Percentiles rank a stretch among this genome's conserved stretches.
Evolutionary conservation across 2,329 filamentous ascomycete species (phyloP).

Genomic region (Chalara sp.): DNA sequence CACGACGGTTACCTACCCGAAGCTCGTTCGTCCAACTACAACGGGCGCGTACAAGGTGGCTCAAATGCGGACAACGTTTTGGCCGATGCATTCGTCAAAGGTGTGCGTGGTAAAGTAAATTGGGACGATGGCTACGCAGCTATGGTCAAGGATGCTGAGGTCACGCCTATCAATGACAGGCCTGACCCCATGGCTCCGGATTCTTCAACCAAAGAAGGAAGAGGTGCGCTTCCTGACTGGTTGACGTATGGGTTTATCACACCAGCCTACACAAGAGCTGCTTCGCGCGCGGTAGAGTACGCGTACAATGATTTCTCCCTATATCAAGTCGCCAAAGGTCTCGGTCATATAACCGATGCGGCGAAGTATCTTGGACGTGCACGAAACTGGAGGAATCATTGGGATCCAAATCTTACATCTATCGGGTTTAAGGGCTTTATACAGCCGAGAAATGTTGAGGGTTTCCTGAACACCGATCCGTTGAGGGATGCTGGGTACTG

Average conservation of each 20-base stretch:
- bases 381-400: constrained; percentile 67
- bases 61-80: constrained; percentile 66
- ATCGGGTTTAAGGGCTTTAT: constrained; percentile 60
- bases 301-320: constrained; percentile 63
- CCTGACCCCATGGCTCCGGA: constrained; percentile 41
- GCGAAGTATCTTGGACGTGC: constrained; percentile 55
- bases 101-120: constrained; percentile 50
- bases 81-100: constrained; percentile 66
- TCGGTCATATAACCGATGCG: constrained; percentile 52
- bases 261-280: constrained; percentile 51
- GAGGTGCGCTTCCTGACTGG: constrained; percentile 66
- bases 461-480: constrained; percentile 41
- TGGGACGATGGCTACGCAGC: constrained; percentile 56
- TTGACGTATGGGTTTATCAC: constrained; percentile 58
- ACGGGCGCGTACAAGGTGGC: constrained; percentile 62
- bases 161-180: constrained; percentile 49
- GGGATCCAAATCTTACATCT: constrained; percentile 51
- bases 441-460: constrained; percentile 46
- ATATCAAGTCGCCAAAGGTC: constrained; percentile 54
- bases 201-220: constrained; percentile 59
- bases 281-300: constrained; percentile 62
- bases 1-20: constrained; percentile 60
- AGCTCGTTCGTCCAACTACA: constrained; percentile 60
- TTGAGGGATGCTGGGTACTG: constrained; percentile 45
- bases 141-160: constrained; percentile 61